A percentile compares a stretch with the other conserved stretches of the same genome.
phyloP scores from a whole-genome alignment of 163 green algal species.

The Volvox carteri region DNA sequence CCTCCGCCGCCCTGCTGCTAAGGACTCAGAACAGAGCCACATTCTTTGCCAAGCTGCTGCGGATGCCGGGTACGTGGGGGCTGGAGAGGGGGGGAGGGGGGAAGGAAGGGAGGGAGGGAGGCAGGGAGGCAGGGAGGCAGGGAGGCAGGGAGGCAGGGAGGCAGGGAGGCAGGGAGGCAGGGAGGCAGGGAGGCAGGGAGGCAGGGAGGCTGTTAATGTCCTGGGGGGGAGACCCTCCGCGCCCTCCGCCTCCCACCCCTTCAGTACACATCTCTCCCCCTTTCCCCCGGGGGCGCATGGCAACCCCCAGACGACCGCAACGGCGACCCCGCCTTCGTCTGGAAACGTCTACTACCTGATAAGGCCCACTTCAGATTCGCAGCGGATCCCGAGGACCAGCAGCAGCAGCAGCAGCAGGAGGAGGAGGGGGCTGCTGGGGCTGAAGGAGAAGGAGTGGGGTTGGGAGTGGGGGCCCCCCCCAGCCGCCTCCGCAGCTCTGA shows the following conservation, averaged over 20 bases:
- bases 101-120: neutral
- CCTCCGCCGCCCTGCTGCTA: slow-evolving; percentile 38
- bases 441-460: neutral
- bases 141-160: neutral
- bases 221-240: no score
- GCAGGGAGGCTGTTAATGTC: neutral
- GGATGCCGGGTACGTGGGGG: slow-evolving; percentile 5
- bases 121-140: neutral
- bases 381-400: neutral
- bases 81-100: neutral
- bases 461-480: neutral
- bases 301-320: slow-evolving; percentile 18
- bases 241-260: neutral
- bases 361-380: slow-evolving; percentile 14
- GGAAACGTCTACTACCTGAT: slow-evolving; percentile 29
- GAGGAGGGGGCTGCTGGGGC: neutral
- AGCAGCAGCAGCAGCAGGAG: neutral
- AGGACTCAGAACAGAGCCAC: slow-evolving; percentile 1
- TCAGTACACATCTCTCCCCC: neutral
- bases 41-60: slow-evolving; percentile 37
- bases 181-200: neutral
- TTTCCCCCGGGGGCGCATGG: neutral
- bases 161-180: neutral
- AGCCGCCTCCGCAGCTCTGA: neutral
- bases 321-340: slow-evolving; percentile 35